phyloP scores from a whole-genome alignment of 2,329 filamentous ascomycete species.

The Tolypocladium cylindrosporum region DNA sequence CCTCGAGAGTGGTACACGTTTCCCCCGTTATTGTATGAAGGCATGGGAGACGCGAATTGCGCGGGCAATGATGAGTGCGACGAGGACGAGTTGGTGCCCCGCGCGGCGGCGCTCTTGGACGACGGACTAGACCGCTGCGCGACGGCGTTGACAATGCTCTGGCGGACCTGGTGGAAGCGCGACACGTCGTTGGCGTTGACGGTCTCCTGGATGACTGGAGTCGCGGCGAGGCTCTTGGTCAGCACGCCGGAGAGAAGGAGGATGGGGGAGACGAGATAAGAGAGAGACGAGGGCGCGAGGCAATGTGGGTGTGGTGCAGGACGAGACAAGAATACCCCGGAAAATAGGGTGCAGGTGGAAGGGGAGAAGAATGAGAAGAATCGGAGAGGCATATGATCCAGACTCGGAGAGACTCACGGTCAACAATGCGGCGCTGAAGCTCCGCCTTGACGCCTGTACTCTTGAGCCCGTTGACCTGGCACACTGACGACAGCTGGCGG shows the following conservation, averaged over 20 bases:
- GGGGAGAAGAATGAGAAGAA: neutral
- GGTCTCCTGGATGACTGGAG: conserved; percentile 31
- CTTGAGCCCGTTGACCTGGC: conserved; percentile 61
- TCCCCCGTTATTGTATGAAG: conserved; percentile 8
- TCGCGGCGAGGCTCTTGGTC: neutral
- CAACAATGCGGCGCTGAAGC: conserved; percentile 67
- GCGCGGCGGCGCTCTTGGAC: conserved; percentile 7
- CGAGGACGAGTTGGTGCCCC: neutral
- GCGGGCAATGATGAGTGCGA: conserved; percentile 1
- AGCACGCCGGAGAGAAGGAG: neutral
- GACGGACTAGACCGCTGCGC: conserved; percentile 17
- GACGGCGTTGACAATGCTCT: conserved; percentile 28
- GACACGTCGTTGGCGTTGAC: conserved; percentile 24
- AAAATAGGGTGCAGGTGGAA: neutral
- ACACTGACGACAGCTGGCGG: conserved; percentile 64
- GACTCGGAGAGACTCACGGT: conserved; percentile 51
- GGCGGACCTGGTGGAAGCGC: conserved; percentile 32
- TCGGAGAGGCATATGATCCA: neutral
- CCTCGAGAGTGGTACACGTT: conserved; percentile 6
- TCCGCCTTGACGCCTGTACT: conserved; percentile 79
- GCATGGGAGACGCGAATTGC: conserved; percentile 10
- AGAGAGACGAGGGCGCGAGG: neutral
- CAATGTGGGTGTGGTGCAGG: neutral
- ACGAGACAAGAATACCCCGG: neutral
- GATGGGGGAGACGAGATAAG: neutral